Conservation (phyloP, 202 grass and related monocot species). For the Bolboschoenoplectus hybrid region DNA sequence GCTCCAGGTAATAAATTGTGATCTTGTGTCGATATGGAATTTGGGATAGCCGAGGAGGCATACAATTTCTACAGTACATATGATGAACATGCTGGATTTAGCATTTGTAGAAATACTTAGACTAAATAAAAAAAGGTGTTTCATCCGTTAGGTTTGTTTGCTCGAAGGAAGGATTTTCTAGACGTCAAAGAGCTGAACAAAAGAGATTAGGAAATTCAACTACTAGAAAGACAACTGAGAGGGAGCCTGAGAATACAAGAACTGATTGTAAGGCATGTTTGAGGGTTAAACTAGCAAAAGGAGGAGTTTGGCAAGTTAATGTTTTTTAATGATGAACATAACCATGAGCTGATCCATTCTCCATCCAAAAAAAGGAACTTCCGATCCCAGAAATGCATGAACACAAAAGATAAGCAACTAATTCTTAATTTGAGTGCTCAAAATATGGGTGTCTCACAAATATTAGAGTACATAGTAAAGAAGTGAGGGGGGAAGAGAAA, state of each 20-base stretch:
- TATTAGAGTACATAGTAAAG: not conserved
- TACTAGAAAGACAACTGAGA: not conserved
- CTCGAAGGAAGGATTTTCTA: not conserved
- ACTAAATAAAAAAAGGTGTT: too few species aligned
- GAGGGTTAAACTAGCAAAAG: not conserved
- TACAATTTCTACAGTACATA: not conserved
- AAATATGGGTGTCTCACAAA: not conserved
- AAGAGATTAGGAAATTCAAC: not conserved
- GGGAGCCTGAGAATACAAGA: not conserved
- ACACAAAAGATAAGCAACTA: not conserved
- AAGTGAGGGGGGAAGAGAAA: not conserved
- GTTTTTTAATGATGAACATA: not conserved
- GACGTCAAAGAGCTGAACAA: not conserved
- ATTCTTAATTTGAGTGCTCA: not conserved
- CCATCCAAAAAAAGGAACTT: not conserved
- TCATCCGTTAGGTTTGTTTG: not conserved
- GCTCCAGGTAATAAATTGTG: too few species aligned
- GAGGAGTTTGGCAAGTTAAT: too few species aligned
- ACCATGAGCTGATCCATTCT: not conserved
- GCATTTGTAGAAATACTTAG: not conserved
- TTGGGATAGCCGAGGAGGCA: not conserved
- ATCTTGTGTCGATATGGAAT: not conserved
- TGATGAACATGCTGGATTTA: not conserved
- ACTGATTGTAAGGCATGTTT: not conserved
- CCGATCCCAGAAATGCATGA: not conserved